These are phyloP conservation scores for Candida sp. DNA, from an alignment of 1,139 yeast genomes.

Conservation along the genomic window DNA sequence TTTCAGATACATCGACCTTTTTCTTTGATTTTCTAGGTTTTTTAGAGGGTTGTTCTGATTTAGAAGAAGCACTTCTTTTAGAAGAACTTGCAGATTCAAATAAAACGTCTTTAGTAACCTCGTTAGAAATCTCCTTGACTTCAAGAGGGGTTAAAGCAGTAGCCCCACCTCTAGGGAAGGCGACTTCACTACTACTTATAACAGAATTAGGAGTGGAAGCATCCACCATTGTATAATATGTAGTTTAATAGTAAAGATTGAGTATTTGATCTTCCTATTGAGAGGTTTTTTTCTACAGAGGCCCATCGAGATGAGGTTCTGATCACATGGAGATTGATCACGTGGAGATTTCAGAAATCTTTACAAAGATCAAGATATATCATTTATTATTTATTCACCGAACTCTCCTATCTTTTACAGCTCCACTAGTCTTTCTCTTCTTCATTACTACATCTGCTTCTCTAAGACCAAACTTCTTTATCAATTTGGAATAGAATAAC, in stretches of 20 bases:
- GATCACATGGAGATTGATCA: background rate
- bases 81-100: constrained; percentile 47
- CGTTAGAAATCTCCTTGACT: constrained; percentile 88
- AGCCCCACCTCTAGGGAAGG: constrained; percentile 97
- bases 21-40: constrained; percentile 24
- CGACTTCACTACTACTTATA: constrained; percentile 52
- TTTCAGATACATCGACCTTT: constrained; percentile 23
- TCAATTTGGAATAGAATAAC: constrained; percentile 33
- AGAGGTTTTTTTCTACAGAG: background rate
- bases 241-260: background rate
- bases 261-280: background rate
- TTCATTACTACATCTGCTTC: constrained; percentile 24
- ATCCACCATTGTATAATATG: constrained; percentile 1
- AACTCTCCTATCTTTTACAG: constrained; percentile 17
- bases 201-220: constrained; percentile 9
- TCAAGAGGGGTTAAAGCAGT: constrained; percentile 85
- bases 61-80: constrained; percentile 25
- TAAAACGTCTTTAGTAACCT: constrained; percentile 84
- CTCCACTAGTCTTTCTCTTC: constrained; percentile 19
- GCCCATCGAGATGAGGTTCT: background rate
- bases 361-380: too few relatives aligned
- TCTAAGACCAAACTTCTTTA: constrained; percentile 21
- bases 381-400: constrained; percentile 3
- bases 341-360: too few relatives aligned
- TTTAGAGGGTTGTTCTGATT: constrained; percentile 22